phyloP scores from a whole-genome alignment of 2,329 filamentous ascomycete species.

The Fusarium sp. region DNA sequence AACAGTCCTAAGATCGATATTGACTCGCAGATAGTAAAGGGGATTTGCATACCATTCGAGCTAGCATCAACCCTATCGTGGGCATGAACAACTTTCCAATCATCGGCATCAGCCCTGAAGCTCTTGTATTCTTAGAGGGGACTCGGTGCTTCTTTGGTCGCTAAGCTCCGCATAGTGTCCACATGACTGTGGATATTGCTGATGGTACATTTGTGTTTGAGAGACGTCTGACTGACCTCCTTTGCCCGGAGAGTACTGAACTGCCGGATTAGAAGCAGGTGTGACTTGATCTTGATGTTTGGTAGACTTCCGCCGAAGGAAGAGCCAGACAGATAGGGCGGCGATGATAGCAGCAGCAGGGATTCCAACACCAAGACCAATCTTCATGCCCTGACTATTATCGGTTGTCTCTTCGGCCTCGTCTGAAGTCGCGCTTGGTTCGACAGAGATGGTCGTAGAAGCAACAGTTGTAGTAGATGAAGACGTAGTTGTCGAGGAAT shows the following conservation, averaged over 20 bases:
- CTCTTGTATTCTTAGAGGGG: neutral
- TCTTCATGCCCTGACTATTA: slow-evolving; percentile 3
- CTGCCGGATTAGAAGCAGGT: neutral
- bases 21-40: too few relatives aligned
- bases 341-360: slow-evolving; percentile 1
- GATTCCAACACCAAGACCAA: slow-evolving; percentile 27
- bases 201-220: neutral
- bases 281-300: neutral
- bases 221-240: neutral
- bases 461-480: neutral
- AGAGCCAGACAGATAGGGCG: slow-evolving; percentile 2
- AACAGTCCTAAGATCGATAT: too few relatives aligned
- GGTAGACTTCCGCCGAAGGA: neutral
- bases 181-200: neutral
- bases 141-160: neutral
- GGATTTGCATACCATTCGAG: too few relatives aligned
- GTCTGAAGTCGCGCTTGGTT: neutral
- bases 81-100: neutral
- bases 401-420: neutral
- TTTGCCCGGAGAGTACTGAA: neutral
- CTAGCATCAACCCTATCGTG: too few relatives aligned
- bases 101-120: neutral
- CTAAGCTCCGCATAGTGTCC: neutral
- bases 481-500: neutral
- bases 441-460: neutral